phyloP scores from a whole-genome alignment of 768 basidiomycete genomes.

The Lactifluus hygrophoroides region DNA sequence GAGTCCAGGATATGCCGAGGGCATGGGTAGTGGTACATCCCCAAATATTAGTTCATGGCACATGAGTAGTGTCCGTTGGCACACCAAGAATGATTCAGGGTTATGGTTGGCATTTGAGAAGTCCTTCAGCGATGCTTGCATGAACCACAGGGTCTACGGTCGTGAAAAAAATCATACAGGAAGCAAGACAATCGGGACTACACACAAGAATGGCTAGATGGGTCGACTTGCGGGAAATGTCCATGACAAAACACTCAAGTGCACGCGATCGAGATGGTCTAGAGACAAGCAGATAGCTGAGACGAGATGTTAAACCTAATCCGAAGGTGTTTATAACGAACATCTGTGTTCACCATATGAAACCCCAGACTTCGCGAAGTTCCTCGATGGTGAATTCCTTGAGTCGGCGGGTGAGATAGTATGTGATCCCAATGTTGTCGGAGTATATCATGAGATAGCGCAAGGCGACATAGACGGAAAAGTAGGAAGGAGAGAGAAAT shows the following conservation, averaged over 20 bases:
- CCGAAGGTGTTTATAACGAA: constrained; percentile 19
- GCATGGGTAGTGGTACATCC: constrained; percentile 60
- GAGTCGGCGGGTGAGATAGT: constrained; percentile 76
- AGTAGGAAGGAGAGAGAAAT: constrained; percentile 87
- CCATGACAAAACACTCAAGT: constrained; percentile 88
- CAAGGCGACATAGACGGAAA: constrained; percentile 89
- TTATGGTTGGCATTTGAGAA: constrained; percentile 48
- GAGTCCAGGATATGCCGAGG: constrained; percentile 60
- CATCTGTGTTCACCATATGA: constrained; percentile 54
- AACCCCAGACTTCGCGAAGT: constrained; percentile 81
- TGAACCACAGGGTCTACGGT: constrained; percentile 89
- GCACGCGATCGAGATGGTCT: constrained; percentile 87
- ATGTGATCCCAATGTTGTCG: constrained; percentile 87
- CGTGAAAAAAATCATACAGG: constrained; percentile 10
- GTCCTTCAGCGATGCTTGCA: constrained; percentile 92
- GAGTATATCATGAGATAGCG: constrained; percentile 75
- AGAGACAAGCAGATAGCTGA: constrained; percentile 89
- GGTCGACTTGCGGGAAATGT: constrained; percentile 81
- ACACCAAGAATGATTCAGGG: constrained; percentile 78
- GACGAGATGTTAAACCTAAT: constrained; percentile 28
- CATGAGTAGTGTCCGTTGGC: constrained; percentile 81
- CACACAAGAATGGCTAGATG: constrained; percentile 93
- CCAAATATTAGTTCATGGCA: constrained; percentile 97
- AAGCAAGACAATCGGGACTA: constrained; percentile 24
- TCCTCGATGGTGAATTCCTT: constrained; percentile 58